These are phyloP conservation scores for Pythium periplocum DNA, from an alignment of 352 stramenopile species.

Conservation along the genomic window DNA sequence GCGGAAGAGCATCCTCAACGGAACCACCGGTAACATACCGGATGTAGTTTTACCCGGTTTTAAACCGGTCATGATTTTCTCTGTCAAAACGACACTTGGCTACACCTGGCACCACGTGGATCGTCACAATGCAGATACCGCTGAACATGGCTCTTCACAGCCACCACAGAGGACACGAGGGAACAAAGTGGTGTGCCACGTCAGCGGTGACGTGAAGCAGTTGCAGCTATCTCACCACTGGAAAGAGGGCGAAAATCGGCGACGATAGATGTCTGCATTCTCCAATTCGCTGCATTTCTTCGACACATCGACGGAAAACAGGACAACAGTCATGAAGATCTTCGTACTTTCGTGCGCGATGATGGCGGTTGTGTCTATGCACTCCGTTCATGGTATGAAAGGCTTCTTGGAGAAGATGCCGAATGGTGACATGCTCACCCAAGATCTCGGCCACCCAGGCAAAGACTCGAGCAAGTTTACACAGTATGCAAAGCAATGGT, in stretches of 20 bases:
- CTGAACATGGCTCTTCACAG: not conserved
- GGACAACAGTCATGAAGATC: not conserved
- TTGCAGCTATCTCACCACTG: too few relatives aligned
- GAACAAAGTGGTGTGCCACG: too few relatives aligned
- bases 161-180: not conserved
- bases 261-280: not conserved
- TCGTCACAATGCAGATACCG: not conserved
- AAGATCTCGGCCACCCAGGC: not conserved
- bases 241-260: not conserved
- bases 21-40: too few relatives aligned
- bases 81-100: too few relatives aligned
- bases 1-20: too few relatives aligned
- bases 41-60: too few relatives aligned
- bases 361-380: not conserved
- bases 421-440: not conserved
- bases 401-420: not conserved
- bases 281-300: not conserved
- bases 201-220: too few relatives aligned
- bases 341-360: not conserved
- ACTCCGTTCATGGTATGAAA: not conserved
- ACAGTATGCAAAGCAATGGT: not conserved
- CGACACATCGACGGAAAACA: not conserved
- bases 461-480: not conserved
- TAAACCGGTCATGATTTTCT: too few relatives aligned
- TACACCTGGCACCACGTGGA: too few relatives aligned